Conservation (phyloP, 306 rosid species). For the Gastrolobium villosum region DNA sequence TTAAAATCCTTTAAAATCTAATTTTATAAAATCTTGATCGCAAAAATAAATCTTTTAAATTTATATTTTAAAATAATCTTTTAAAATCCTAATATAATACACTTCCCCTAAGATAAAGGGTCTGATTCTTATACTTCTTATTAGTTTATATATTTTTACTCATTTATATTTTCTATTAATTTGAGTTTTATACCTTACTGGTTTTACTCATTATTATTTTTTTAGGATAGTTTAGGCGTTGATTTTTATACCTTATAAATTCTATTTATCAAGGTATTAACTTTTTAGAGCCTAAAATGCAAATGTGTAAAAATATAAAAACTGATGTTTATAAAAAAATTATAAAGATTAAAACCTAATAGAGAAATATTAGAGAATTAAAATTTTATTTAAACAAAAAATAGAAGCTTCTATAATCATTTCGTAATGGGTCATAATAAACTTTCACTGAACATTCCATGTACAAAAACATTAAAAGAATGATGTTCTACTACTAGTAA, state of each 20-base stretch:
- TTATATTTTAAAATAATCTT: too few species aligned
- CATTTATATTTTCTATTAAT: background rate
- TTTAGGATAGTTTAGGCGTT: too few species aligned
- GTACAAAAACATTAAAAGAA: constrained; percentile 5
- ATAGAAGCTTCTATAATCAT: background rate
- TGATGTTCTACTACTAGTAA: constrained; percentile 17
- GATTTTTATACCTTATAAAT: too few species aligned
- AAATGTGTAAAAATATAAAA: background rate
- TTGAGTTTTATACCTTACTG: too few species aligned
- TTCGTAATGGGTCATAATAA: constrained; percentile 5
- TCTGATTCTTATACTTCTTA: background rate
- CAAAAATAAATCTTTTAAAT: too few species aligned
- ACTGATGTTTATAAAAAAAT: background rate
- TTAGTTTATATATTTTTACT: background rate
- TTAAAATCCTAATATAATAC: too few species aligned
- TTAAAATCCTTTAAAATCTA: too few species aligned
- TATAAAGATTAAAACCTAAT: background rate
- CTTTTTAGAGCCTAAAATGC: background rate
- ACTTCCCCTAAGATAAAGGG: too few species aligned
- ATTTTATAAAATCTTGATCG: too few species aligned
- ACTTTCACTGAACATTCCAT: background rate
- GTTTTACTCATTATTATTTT: too few species aligned
- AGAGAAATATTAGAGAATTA: too few species aligned
- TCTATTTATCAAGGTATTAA: background rate
- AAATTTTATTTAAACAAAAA: too few species aligned